Base-by-base conservation (phyloP, 2,329 filamentous ascomycete species). In the Uncinocarpus reesii region DNA sequence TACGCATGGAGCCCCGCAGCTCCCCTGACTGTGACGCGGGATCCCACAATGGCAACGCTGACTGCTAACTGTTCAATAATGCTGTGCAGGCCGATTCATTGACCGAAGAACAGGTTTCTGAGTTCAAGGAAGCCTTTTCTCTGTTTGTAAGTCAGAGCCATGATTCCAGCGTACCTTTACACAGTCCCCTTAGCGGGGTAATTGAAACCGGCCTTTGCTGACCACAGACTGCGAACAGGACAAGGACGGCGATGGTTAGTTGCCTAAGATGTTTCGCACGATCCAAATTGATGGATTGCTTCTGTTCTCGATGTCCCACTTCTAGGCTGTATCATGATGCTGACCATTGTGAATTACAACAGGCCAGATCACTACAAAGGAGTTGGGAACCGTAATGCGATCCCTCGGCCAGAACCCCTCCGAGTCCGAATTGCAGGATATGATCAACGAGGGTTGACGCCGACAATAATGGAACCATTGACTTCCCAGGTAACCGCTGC, bases 101-200 rank as follows among this genome's bases (percentile, higher is more conserved):
- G 66, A 96, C 92, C 62, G 92, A 98, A 79, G 92, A 98, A 77
- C 92, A 98, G 80, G 92, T 98, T 70, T 96, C 92, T 69, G 92
- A 98, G 77, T 98, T 96, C 79, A 98, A 96, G 85, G 92, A 98
- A 77, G 92, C 92, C 48, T 98, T 98, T 76, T 98, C 92, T 70
- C 86, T 98, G 59, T 98, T 98, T 73, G 92, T 98, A 83, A 83
- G 92, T 82, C 48, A 24, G 23, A 31, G 21, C 11, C 8, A n/a
- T 28, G 35, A 24, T 31, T 35, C 24, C 36, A n/a, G n/a, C n/a
- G n/a, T n/a, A n/a, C n/a, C n/a, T n/a, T 28, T 18, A 44, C n/a
- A 31, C 23, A 7, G 18, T 26, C 7, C 26, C 42, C 37, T 36
- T 31, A 49, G 50, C 42, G 35, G 36, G 38, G 46, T 42, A 44